These are phyloP conservation scores for Aspergillus biplanus DNA, from an alignment of 495 filamentous ascomycete genomes.

Conservation along the genomic window DNA sequence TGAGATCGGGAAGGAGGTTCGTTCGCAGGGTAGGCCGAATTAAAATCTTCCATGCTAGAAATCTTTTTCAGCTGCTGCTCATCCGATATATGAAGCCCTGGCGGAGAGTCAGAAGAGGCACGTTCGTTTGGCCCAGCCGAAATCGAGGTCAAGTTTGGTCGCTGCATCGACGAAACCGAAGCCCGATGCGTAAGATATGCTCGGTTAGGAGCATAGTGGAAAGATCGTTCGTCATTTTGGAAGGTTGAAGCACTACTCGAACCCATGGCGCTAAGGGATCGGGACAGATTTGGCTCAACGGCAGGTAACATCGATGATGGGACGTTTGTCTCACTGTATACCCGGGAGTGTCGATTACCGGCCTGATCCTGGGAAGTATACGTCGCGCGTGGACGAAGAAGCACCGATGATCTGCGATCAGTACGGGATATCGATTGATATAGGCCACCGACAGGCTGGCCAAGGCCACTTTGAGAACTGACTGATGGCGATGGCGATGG, in stretches of 20 bases:
- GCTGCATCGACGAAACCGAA: constrained; percentile 37
- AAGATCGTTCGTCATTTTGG: constrained; percentile 44
- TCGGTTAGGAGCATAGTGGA: constrained; percentile 43
- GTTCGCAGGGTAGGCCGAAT: constrained; percentile 39
- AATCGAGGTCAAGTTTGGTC: constrained; percentile 15
- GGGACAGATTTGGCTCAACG: constrained; percentile 35
- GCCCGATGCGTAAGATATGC: constrained; percentile 46
- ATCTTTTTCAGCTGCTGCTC: constrained; percentile 28
- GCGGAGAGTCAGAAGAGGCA: constrained; percentile 30
- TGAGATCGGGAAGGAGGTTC: constrained; percentile 48
- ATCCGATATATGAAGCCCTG: constrained; percentile 36
- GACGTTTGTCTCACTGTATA: constrained; percentile 61
- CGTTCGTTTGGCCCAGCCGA: constrained; percentile 22
- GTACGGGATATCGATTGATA: constrained; percentile 49
- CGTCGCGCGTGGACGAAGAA: constrained; percentile 46
- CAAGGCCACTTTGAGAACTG: constrained; percentile 31
- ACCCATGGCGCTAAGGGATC: constrained; percentile 50
- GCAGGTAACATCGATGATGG: constrained; percentile 39
- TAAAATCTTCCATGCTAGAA: constrained; percentile 38
- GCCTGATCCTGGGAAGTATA: constrained; percentile 40
- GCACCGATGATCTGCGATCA: constrained; percentile 39
- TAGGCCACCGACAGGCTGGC: constrained; percentile 43
- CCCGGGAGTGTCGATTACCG: constrained; percentile 56
- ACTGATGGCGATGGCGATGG: constrained; percentile 46
- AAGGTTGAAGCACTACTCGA: constrained; percentile 41